Base-by-base conservation (phyloP, 2,329 filamentous ascomycete genomes). In the Arthrobotrys sinensis region DNA sequence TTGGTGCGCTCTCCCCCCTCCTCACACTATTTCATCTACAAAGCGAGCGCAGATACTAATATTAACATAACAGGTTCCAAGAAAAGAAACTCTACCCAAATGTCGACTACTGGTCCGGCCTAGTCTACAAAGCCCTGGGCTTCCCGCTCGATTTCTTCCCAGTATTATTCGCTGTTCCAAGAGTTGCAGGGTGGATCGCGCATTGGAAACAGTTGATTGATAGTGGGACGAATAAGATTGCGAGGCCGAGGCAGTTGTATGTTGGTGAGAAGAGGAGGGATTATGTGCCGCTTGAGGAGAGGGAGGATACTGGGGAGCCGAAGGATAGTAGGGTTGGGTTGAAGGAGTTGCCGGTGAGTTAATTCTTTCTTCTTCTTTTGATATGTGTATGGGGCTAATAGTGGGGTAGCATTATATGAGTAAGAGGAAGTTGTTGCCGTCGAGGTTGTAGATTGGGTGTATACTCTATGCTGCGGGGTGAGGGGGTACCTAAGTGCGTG, bases 111-210 rank as follows among this genome's bases (percentile, higher is more conserved):
- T 88, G 87, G 84, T 86, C 85, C 2, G 86, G 86, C 0, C 82
- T 88, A 32, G 87, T 88, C 80, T 88, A 88, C 81, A 87, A 87
- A 78, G 86, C 86, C 34, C 87, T 88, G 85, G 86, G 86, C 10
- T 88, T 88, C 83, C 86, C 86, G 32, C 84, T 88, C 0, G 86
- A 88, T 80, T 88, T 88, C 80, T 88, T 87, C 80, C 86, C 86
- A 1, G 86, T 88, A 2, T 82, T 88, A 3, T 88, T 88, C 72
- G 86, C 86, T 4, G 86, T 88, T 4, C 86, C 86, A 0, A 83
- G 86, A 14, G 87, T 87, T 62, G 86, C 87, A 1, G 86, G 86
- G 24, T 88, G 86, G 86, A 82, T 88, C 34, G 86, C 86, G 1
- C 86, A 88, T 82, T 88, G 86, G 86, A 84, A 87, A 16, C 86